Base-by-base conservation (phyloP, 345 rosid genomes). In the Mallotus nudiflorus region DNA sequence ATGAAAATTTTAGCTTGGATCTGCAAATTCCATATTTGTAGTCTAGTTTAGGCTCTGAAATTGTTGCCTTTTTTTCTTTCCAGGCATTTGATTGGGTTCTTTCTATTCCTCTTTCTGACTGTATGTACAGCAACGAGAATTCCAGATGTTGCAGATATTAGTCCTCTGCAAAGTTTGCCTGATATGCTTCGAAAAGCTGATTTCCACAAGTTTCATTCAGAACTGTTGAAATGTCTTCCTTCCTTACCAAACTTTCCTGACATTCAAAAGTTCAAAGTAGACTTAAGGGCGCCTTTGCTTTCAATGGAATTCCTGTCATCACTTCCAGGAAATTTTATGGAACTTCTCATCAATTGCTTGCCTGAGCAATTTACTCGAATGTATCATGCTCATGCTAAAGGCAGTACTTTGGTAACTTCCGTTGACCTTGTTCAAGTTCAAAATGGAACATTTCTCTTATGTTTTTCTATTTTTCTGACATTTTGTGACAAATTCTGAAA, bases 71-170 rank as follows among this genome's bases (percentile, higher is more conserved):
- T 77, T 29, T 51, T 18, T 58, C 75, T 29, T 51, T 81, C 85
- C 88, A 95, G 99, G 84, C 99, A 95, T 84, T 84, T 95, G 87
- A 90, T 95, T 74, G 99, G 99, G 14, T 95, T 95, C 84, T 95
- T 95, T 80, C 70, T 95, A 70, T 95, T 95, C 82, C 92, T 95
- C 58, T 78, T 93, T 57, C 85, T 95, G 44, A 90, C 97, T 11
- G 87, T 92, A 73, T 95, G 88, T 72, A 90, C 97, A 37, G 97
- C 99, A 6, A 83, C 51, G 62, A 85, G 80, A 85, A 82, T 90
- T 71, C 99, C 97, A 0, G 73, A 80, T 35, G 97, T 85, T 61
- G 87, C 89, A 35, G 95, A 94, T 82, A 85, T 94, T 73, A 85
- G 86, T 48, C 77, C 91, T 37, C 73, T 94, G 57, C 94, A 83